Percentiles rank a stretch among this genome's conserved stretches.
These are phyloP conservation scores for Pythium scleroteichum DNA, from an alignment of 352 stramenopile species.

Conservation along the genomic window DNA sequence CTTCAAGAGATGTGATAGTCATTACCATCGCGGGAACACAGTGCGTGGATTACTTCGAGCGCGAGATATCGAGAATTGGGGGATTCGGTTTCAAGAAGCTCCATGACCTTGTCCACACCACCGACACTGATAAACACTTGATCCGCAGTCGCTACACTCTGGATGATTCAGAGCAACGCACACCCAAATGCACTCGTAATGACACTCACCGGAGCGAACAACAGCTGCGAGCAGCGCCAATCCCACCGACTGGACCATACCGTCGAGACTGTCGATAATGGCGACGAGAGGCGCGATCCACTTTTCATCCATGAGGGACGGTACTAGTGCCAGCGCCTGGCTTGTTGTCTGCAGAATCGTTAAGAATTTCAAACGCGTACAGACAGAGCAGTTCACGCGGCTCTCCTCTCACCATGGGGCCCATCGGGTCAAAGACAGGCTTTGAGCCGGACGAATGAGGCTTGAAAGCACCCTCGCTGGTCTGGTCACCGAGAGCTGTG, in stretches of 20 bases:
- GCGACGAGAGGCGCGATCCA: constrained; percentile 70
- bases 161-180: too few species aligned
- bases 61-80: constrained; percentile 41
- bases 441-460: too few species aligned
- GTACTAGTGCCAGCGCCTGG: constrained; percentile 52
- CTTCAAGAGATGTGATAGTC: neutral
- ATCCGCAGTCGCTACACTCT: constrained; percentile 23
- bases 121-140: constrained; percentile 49
- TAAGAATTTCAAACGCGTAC: too few species aligned
- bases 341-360: constrained; percentile 30
- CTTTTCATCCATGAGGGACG: constrained; percentile 56
- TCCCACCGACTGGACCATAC: constrained; percentile 42
- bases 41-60: constrained; percentile 50
- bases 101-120: constrained; percentile 54
- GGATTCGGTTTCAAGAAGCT: constrained; percentile 34
- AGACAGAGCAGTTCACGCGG: too few species aligned
- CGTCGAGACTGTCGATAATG: constrained; percentile 51
- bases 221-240: constrained; percentile 58
- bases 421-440: constrained; percentile 16
- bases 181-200: too few species aligned
- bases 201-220: constrained; percentile 39
- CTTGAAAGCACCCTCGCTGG: too few species aligned
- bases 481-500: neutral
- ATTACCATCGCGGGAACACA: constrained; percentile 55
- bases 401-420: constrained; percentile 23